Evolutionary conservation across 192 early-diverging fungal species (phyloP).

Genomic region (Coemansia sp.): DNA sequence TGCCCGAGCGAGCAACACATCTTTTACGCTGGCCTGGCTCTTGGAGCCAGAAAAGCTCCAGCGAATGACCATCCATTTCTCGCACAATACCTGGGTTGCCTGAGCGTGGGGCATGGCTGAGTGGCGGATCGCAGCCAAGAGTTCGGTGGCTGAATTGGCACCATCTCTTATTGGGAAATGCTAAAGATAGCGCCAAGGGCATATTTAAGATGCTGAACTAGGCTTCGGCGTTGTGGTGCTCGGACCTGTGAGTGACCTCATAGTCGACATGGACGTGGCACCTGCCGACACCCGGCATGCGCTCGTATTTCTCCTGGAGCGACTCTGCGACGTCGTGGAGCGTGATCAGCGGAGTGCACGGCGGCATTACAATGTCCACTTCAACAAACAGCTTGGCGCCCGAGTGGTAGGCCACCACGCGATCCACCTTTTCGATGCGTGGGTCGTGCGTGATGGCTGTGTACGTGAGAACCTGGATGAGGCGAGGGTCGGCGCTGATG

Average conservation of each 20-base stretch:
- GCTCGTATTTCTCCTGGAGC: slow-evolving; percentile 86
- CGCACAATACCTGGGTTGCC: no score
- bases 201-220: no score
- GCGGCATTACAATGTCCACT: slow-evolving; percentile 92
- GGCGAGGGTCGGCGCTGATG: slow-evolving; percentile 72
- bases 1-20: not conserved
- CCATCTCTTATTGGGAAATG: no score
- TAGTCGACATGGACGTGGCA: slow-evolving; percentile 96
- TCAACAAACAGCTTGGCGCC: slow-evolving; percentile 91
- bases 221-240: slow-evolving; percentile 57
- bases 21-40: no score
- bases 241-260: slow-evolving; percentile 80
- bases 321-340: slow-evolving; percentile 92
- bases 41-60: not conserved
- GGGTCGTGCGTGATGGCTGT: slow-evolving; percentile 75
- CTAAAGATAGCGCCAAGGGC: no score
- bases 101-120: no score
- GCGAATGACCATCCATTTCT: no score
- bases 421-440: slow-evolving; percentile 68
- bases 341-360: slow-evolving; percentile 70
- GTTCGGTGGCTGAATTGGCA: no score
- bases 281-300: slow-evolving; percentile 79
- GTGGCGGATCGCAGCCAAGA: no score
- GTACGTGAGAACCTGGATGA: slow-evolving; percentile 84
- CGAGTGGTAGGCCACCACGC: slow-evolving; percentile 80